Evolutionary conservation across 1,284 basidiomycete genomes (phyloP), one percentile per base, ranked within the genome.

Genomic region (Sporisorium graminicola): DNA sequence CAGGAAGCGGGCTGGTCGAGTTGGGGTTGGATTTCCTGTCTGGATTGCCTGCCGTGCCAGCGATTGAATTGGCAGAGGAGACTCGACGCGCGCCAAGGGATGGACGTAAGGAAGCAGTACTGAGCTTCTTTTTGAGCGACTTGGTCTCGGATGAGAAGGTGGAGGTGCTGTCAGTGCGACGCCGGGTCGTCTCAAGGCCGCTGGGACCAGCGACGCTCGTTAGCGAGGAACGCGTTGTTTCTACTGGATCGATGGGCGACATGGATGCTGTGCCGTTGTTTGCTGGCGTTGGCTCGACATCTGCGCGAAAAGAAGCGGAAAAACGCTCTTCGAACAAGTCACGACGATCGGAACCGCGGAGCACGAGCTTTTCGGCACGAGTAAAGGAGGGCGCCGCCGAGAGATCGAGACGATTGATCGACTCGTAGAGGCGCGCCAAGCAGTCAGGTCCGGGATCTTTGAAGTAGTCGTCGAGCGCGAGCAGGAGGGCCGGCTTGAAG

Each of bases 381-480:
- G 90, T 91, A 31, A 98, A 88, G 6, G 87, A 85, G 2, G 96
- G 96, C 54, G 94, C 91, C 6, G 89, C 89, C 14, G 91, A 90
- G n/a, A 94, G 89, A 80, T 97, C 91, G 89, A 99, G 93, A 7
- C 91, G 90, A 84, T 99, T 99, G 77, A 98, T 91, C 4, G 95
- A 91, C 78, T 97, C 94, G 85, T 94, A 98, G 5, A 99, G 89
- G 4, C 92, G 90, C 3, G 92, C 91, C 14, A 98, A 90, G 80
- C 93, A 93, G 77, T 94, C 93, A 82, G 94, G 91, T 0, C 93
- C 93, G 0, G 95, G 94, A 66, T 92, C 90, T 42, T 89, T 88
- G 86, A 97, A 95, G 87, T 98, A 99, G 86, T 98, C 94, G 85
- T 98, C 95, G 35, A 99, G 89, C 1, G 96, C 96, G 81, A 98